Evolutionary conservation across 1,139 yeast species (phyloP), one percentile per base, ranked within the genome.

Genomic region (Entelexis sorbosivorans): DNA sequence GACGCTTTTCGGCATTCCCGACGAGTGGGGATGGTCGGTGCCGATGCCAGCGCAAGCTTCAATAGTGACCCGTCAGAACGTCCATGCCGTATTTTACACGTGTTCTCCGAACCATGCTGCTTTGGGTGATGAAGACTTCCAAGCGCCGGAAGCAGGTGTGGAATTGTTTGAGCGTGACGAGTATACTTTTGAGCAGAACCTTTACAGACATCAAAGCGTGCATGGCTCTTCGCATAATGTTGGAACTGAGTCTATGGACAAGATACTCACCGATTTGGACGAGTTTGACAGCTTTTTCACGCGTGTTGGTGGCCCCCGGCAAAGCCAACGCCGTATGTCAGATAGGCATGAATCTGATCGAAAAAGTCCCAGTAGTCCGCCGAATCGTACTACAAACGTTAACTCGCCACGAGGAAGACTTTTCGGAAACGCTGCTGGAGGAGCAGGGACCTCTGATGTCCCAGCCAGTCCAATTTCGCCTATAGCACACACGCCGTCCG

Each of bases 11-110:
- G 98, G 98, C 16, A 81, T 89, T 22, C 98, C 98, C 0, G 96
- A 88, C 55, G 95, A 86, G n/a, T 81, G 82, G 63, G 99, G 99
- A 0, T 93, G 99, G 99, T 82, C 96, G 0, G 81, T 93, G 47
- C 95, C 97, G 2, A 83, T 85, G 91, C 96, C 97, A 0, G 85
- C 89, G 0, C 79, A 85, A 34, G 82, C 94, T 0, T 87, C 96
- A 0, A 82, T 94, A 0, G 77, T 83, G 13, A 86, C 97, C 0
- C 72, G 97, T 58, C 86, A 85, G 63, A 91, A 93, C 63, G 95
- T 93, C 1, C 97, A 91, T 66, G 89, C 97, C 0, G 98, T 91
- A 2, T 91, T 86, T 63, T 81, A 89, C 33, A 86, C 96, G 0
- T 42, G 45, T 20, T 42, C 45, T 10, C 45, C 45, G 10, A 89